A percentile compares a stretch with the other conserved stretches of the same genome.
Conservation (phyloP, 192 early-diverging fungal genomes). For the Gigaspora rosea region DNA sequence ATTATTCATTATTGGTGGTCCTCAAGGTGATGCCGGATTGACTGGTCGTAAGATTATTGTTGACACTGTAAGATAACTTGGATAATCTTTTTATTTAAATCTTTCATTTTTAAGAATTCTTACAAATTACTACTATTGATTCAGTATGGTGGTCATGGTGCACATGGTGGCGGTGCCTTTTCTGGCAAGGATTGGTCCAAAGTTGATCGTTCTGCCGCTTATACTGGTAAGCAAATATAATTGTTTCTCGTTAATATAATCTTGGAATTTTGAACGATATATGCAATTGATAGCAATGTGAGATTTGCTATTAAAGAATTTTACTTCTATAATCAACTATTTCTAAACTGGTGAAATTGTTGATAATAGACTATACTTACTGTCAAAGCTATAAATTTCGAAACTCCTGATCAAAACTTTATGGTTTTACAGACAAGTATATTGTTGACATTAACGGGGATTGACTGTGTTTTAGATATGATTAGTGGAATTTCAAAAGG, state of each 20-base stretch:
- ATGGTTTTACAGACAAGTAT: no score
- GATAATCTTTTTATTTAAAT: background rate
- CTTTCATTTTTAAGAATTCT: background rate
- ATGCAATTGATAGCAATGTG: background rate
- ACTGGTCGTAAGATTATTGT: constrained; percentile 86
- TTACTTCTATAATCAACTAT: background rate
- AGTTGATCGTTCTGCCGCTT: constrained; percentile 98
- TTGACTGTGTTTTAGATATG: no score
- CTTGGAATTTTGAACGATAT: background rate
- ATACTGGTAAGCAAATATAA: constrained; percentile 56
- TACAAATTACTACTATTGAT: background rate
- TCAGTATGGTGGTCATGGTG: constrained; percentile 88
- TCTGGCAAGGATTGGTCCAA: constrained; percentile 99
- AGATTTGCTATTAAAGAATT: background rate
- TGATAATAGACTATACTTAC: no score
- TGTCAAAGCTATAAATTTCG: no score
- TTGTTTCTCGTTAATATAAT: background rate
- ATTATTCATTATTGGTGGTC: constrained; percentile 98
- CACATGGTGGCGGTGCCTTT: constrained; percentile 97
- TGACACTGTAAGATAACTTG: constrained; percentile 51
- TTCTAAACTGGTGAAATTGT: no score
- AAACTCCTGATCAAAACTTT: no score
- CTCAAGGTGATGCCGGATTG: constrained; percentile 99
- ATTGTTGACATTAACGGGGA: no score
- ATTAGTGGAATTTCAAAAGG: no score